Evolutionary conservation across 108 stramenopile genomes (phyloP), one percentile per base, ranked within the genome.

Genomic region (Skeletonema potamos): DNA sequence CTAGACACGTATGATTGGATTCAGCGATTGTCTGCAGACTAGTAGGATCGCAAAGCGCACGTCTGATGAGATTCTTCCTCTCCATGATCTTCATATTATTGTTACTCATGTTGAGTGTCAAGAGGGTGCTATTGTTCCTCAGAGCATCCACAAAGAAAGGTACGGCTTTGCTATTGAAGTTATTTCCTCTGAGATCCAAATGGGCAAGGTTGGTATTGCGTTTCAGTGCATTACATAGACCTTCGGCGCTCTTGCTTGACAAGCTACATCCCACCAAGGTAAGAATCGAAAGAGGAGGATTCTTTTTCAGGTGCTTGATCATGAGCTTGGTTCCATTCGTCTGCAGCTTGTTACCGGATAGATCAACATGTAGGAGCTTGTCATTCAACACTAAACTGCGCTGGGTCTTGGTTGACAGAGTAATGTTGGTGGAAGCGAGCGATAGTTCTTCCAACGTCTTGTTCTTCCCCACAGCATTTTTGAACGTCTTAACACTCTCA

Each of bases 111-210:
- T 18, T 9, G n/a, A 56, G 13, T 1, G 55, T n/a, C 2, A 56
- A 27, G 11, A 56, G 55, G 1, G 55, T 56, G 26, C 26, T 27
- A 18, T 57, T 57, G 22, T 57, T 57, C 20, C 30, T 29, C 58
- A 58, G 17, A 6, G 34, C 20, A 59, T 58, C 58, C 1, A 4
- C 58, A 58, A 58, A 17, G 58, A 58, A 58, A 58, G 58, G 58
- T 7, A 58, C 58, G 0, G 58, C 28, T 32, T 6, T 1, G 26
- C 29, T 27, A 32, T 29, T 58, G 34, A 58, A 32, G 0, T 58
- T 28, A 27, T 58, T 58, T 6, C 7, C 5, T 4, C 29, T 7
- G 33, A 58, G 15, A 58, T 58, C 27, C 2, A 58, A 18, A 32
- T 58, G 34, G 33, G 33, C n/a, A 29, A 58, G 27, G n/a, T 29